Evolutionary conservation across 768 basidiomycete species (phyloP), one percentile per base, ranked within the genome.

Genomic region (Collybia nuda): DNA sequence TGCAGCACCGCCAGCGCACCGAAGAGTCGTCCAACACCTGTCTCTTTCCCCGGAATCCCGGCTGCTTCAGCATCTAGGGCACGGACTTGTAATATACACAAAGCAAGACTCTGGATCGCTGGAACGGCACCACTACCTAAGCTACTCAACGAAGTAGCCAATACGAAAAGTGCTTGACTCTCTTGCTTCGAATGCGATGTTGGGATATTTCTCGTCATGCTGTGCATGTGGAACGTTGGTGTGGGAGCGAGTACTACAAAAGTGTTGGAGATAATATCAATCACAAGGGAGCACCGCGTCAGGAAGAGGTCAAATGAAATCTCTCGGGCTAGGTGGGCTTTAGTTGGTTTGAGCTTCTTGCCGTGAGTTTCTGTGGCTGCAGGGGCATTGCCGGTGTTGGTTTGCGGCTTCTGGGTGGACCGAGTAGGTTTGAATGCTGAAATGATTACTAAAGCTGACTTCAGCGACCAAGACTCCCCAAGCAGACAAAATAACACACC

Each of bases 1-100:
- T 89, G 85, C 55, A 92, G 62, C 28, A 88, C 77, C 9, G 87
- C 82, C 32, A 92, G 68, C 1, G 87, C 86, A 24, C 88, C 85
- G 50, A 93, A 86, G 18, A 92, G 64, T 53, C 78, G 72, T 0
- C 89, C 88, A 5, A 67, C 63, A 6, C 66, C 68, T 44, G 56
- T 59, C 26, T 72, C 56, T 41, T 54, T 45, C 49, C 64, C 45
- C 6, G 32, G 32, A 4, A 11, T 32, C 47, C 57, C 40, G 51
- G 56, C 23, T 55, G 57, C 8, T 40, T 50, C 40, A 41, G 61
- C 55, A 44, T 71, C 60, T 56, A 76, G 52, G 14, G 64, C 65
- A 47, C 80, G 67, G 14, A 71, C 67, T 55, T 82, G 79, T 51
- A 73, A 51, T 47, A 88, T 80, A 56, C 81, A 86, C 38, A 92